A percentile compares a stretch with the other conserved stretches of the same genome.
These are phyloP conservation scores for Elsinoe perseae DNA, from an alignment of 2,329 filamentous ascomycete species.

Conservation along the genomic window DNA sequence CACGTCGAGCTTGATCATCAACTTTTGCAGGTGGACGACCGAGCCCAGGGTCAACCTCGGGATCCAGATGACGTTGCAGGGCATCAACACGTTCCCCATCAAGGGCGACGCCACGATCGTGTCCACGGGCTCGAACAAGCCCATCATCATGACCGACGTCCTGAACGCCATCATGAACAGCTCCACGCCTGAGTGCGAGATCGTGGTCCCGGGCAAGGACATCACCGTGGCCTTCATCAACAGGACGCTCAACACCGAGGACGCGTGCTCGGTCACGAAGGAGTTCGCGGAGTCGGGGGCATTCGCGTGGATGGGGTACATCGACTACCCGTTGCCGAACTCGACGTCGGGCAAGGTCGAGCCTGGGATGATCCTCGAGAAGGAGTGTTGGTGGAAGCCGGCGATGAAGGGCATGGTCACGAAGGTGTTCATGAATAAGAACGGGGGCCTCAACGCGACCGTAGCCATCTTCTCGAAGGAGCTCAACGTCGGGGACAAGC, in stretches of 20 bases:
- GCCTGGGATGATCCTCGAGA: not conserved
- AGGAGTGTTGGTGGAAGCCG: slow-evolving; percentile 1
- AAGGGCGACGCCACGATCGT: slow-evolving; percentile 15
- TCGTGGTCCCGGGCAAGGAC: not conserved
- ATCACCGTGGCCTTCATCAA: slow-evolving; percentile 1
- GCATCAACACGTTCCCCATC: not conserved
- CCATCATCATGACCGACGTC: slow-evolving; percentile 12
- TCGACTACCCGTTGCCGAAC: slow-evolving; percentile 12
- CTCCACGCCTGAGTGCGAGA: not conserved
- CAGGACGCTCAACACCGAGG: slow-evolving; percentile 5
- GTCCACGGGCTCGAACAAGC: not conserved
- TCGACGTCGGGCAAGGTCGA: not conserved
- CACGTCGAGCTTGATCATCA: not conserved
- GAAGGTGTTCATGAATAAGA: slow-evolving; percentile 14
- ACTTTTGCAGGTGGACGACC: slow-evolving; percentile 1
- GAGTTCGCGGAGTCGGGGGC: slow-evolving; percentile 2
- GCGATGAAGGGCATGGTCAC: slow-evolving; percentile 8
- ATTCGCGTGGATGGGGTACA: slow-evolving; percentile 12
- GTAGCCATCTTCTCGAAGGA: not conserved
- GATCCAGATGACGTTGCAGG: slow-evolving; percentile 13
- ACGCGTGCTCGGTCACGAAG: slow-evolving; percentile 3
- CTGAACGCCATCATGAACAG: not conserved
- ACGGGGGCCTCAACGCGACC: not conserved
- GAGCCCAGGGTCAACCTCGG: slow-evolving; percentile 15
- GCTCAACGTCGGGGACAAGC: slow-evolving; percentile 11